Evolutionary conservation across 2,329 filamentous ascomycete species (phyloP), one percentile per base, ranked within the genome.

Genomic region (Talaromyces albobiverticillius): DNA sequence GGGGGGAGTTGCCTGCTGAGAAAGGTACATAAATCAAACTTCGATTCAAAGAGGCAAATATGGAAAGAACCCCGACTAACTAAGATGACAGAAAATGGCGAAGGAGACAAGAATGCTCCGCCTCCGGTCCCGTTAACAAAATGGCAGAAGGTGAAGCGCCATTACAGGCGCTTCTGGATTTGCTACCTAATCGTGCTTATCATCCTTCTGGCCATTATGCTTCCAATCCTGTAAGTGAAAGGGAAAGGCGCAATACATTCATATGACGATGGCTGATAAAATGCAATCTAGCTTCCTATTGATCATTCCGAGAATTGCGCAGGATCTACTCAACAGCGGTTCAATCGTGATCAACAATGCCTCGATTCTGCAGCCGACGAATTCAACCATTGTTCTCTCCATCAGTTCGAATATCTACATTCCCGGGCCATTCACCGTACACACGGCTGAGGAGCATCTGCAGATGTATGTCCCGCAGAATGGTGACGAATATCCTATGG

Each of bases 241-340:
- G 4, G 13, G 18, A 40, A 38, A 20, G 18, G 7, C 26, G 26
- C 26, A 29, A 20, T 40, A 3, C 18, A 22, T 40, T 22, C 8
- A 18, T 40, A 11, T 13, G 4, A 40, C 2, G 23, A 20, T 5
- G 46, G 4, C n/a, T 23, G 16, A 16, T 13, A 22, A 38, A 26
- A n/a, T n/a, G n/a, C 7, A 20, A 22, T 45, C 16, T 47, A 76
- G 73, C 53, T 75, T 76, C 61, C 55, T 71, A 1, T 61, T 73
- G 45, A 62, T 67, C 16, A 65, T 75, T 7, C 73, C 73, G n/a
- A 71, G 71, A 10, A 63, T 75, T 31, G 71, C 73, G 0, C 73
- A 75, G 41, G 57, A 64, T 29, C 64, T 75, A 14, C 64, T 75
- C 18, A 58, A 74, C 49, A 65, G 68, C 43, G 69, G 70, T 3